phyloP scores from a whole-genome alignment of 1,284 basidiomycete genomes.

The Leccinum subatratum region DNA sequence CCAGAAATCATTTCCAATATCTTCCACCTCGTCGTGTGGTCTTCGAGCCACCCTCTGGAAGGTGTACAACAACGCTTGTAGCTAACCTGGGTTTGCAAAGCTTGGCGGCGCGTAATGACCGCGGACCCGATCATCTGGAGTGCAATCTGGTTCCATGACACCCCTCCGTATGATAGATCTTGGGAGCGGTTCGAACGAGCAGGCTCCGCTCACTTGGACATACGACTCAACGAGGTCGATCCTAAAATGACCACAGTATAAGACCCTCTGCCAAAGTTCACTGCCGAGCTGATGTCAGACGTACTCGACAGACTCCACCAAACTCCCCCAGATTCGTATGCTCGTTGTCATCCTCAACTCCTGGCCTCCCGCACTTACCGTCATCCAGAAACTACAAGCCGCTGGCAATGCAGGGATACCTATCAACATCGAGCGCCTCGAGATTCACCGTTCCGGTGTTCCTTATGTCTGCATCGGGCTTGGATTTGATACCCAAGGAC shows the following conservation, averaged over 20 bases:
- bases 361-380: slow-evolving; percentile 46
- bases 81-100: slow-evolving; percentile 54
- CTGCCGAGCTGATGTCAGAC: slow-evolving; percentile 37
- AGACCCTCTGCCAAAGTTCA: slow-evolving; percentile 33
- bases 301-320: slow-evolving; percentile 44
- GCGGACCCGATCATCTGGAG: slow-evolving; percentile 56
- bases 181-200: slow-evolving; percentile 53
- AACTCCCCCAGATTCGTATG: slow-evolving; percentile 50
- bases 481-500: slow-evolving; percentile 32
- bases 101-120: slow-evolving; percentile 48
- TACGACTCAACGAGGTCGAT: slow-evolving; percentile 48
- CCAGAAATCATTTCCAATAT: slow-evolving; percentile 60
- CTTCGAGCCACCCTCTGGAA: slow-evolving; percentile 32
- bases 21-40: slow-evolving; percentile 53
- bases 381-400: slow-evolving; percentile 44
- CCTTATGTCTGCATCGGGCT: slow-evolving; percentile 43
- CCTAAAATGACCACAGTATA: slow-evolving; percentile 13
- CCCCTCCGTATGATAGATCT: slow-evolving; percentile 44
- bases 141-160: slow-evolving; percentile 53
- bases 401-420: slow-evolving; percentile 34
- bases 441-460: slow-evolving; percentile 50
- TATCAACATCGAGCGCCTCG: slow-evolving; percentile 48
- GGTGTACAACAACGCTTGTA: slow-evolving; percentile 39
- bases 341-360: slow-evolving; percentile 50
- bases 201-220: slow-evolving; percentile 46